phyloP scores from a whole-genome alignment of 805 yeast species.

The Ogataea chonburiensis region DNA sequence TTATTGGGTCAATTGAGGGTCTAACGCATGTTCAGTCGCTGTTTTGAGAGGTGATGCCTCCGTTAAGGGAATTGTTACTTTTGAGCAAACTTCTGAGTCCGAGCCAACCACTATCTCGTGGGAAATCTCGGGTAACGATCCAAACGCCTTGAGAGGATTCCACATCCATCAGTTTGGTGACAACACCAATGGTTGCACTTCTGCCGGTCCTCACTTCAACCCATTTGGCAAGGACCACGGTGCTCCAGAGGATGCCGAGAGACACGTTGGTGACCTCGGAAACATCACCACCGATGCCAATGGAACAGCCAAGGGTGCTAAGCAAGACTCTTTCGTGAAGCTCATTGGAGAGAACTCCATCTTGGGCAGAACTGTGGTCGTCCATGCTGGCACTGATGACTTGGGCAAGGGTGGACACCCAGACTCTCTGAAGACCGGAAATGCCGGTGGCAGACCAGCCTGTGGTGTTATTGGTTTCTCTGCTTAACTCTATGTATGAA shows the following conservation, averaged over 20 bases:
- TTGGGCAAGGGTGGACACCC: slow-evolving; percentile 92
- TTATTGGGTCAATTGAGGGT: slow-evolving; percentile 15
- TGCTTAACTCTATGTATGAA: slow-evolving; percentile 31
- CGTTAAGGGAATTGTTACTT: slow-evolving; percentile 82
- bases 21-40: slow-evolving; percentile 71
- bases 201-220: slow-evolving; percentile 97
- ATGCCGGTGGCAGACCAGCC: slow-evolving; percentile 97
- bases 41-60: slow-evolving; percentile 93
- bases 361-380: slow-evolving; percentile 92
- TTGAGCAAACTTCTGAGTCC: slow-evolving; percentile 77
- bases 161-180: slow-evolving; percentile 98
- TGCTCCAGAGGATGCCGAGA: slow-evolving; percentile 75
- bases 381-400: slow-evolving; percentile 91
- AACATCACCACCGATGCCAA: slow-evolving; percentile 82
- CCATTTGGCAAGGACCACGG: slow-evolving; percentile 89
- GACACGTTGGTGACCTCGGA: slow-evolving; percentile 97
- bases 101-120: slow-evolving; percentile 85
- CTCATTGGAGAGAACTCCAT: slow-evolving; percentile 85
- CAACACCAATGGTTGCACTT: slow-evolving; percentile 98
- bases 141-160: slow-evolving; percentile 93
- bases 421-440: slow-evolving; percentile 92
- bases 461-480: slow-evolving; percentile 95
- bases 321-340: slow-evolving; percentile 73
- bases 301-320: slow-evolving; percentile 91
- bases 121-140: slow-evolving; percentile 85